These are phyloP conservation scores for Mycocentrospora acerina DNA, from an alignment of 2,329 filamentous ascomycete species.

Conservation along the genomic window DNA sequence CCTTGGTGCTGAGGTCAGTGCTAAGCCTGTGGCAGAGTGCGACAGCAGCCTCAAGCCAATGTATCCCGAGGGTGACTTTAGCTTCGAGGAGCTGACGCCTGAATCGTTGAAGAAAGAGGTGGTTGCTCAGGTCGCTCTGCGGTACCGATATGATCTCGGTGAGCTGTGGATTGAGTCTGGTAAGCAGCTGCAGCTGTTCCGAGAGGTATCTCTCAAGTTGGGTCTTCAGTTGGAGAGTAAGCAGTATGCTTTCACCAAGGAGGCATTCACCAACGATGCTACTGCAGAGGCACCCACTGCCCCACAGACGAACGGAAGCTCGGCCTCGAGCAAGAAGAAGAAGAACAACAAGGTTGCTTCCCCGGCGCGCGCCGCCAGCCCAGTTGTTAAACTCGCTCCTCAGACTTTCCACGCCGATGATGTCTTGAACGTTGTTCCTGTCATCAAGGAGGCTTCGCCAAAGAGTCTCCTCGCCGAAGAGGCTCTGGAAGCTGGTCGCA, in stretches of 20 bases:
- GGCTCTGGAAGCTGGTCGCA: constrained; percentile 89
- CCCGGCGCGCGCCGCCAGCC: constrained; percentile 47
- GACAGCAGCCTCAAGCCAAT: constrained; percentile 72
- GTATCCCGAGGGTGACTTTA: constrained; percentile 79
- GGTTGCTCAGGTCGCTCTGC: constrained; percentile 66
- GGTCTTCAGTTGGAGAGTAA: constrained; percentile 85
- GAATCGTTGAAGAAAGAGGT: constrained; percentile 70
- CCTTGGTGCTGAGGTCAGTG: constrained; percentile 73
- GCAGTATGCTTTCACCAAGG: constrained; percentile 66
- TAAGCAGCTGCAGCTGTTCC: constrained; percentile 79
- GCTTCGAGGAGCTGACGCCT: constrained; percentile 77
- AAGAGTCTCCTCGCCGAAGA: constrained; percentile 91
- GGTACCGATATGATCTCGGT: constrained; percentile 76
- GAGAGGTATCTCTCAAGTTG: constrained; percentile 84
- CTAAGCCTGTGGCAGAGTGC: constrained; percentile 74
- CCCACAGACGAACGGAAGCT: constrained; percentile 43
- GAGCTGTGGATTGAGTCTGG: constrained; percentile 67
- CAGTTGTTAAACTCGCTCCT: constrained; percentile 48
- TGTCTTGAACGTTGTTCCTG: constrained; percentile 86
- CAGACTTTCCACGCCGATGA: constrained; percentile 81
- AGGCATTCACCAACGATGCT: constrained; percentile 23
- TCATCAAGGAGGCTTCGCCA: constrained; percentile 92
- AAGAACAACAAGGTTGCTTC: constrained; percentile 61
- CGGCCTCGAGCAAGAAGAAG: constrained; percentile 51
- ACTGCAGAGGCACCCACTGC: constrained; percentile 17